phyloP scores from a whole-genome alignment of 2,329 filamentous ascomycete genomes.

The Aspergillus brunneoviolaceus region DNA sequence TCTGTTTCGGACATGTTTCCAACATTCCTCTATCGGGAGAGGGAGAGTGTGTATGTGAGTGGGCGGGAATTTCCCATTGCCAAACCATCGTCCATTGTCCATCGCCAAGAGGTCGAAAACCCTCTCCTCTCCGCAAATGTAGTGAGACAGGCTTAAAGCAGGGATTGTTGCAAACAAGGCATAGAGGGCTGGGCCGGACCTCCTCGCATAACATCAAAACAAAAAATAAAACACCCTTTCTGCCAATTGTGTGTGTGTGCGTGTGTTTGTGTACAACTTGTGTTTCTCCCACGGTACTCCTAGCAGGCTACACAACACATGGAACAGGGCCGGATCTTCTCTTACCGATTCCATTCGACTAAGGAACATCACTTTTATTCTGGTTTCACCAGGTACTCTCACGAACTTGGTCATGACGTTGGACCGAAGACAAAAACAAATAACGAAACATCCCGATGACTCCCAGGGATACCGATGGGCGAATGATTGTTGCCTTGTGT shows the following conservation, averaged over 20 bases:
- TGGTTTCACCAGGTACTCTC: no score
- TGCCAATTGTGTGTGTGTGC: no score
- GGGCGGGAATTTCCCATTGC: constrained; percentile 2
- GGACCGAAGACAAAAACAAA: not conserved
- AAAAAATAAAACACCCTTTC: not conserved
- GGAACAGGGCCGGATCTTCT: not conserved
- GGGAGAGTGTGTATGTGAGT: not conserved
- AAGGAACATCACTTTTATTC: not conserved
- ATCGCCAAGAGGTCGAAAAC: constrained; percentile 6
- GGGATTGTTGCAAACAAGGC: constrained; percentile 8
- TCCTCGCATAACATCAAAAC: constrained; percentile 4
- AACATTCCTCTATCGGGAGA: constrained; percentile 5
- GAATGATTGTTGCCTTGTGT: not conserved
- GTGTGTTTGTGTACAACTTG: no score
- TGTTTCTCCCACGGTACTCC: not conserved
- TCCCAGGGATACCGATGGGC: not conserved
- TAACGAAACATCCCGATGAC: not conserved
- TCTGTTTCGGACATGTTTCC: not conserved
- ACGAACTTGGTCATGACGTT: not conserved
- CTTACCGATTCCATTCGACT: not conserved
- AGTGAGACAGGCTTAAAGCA: constrained; percentile 12
- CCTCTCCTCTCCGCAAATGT: not conserved
- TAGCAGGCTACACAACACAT: not conserved
- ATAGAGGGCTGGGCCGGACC: not conserved
- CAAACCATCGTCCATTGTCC: not conserved